A percentile compares a stretch with the other conserved stretches of the same genome.
Evolutionary conservation across 805 yeast species (phyloP).

Genomic region (Sugiyamaella marilandica): DNA sequence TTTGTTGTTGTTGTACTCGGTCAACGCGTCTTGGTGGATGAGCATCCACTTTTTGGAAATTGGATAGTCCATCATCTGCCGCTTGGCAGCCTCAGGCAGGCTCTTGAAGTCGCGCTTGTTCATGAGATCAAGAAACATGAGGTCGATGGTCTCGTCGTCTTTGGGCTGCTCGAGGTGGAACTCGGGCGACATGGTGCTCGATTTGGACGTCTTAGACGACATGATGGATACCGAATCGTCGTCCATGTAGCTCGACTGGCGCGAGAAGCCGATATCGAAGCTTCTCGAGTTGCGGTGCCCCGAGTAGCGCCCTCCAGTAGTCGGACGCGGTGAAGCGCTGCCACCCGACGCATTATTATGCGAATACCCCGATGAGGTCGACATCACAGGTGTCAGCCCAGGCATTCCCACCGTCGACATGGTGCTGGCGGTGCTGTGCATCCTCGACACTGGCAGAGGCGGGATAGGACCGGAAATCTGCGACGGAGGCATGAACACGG

Average conservation of each 20-base stretch:
- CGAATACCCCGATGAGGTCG: conserved; percentile 1
- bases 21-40: conserved; percentile 76
- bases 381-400: conserved; percentile 6
- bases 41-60: conserved; percentile 86
- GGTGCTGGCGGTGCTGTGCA: conserved; percentile 1
- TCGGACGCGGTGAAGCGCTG: neutral
- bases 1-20: conserved; percentile 60
- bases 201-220: conserved; percentile 10
- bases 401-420: neutral
- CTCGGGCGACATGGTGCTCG: conserved; percentile 22
- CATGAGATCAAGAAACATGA: conserved; percentile 75
- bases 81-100: conserved; percentile 66
- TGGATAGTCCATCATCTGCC: conserved; percentile 69
- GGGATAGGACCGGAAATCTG: conserved; percentile 26
- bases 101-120: conserved; percentile 62
- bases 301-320: neutral
- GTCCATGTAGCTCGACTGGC: conserved; percentile 9
- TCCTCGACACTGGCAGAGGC: conserved; percentile 21
- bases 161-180: conserved; percentile 61
- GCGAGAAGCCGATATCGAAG: conserved; percentile 1
- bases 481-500: conserved; percentile 22
- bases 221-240: conserved; percentile 16
- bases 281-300: conserved; percentile 7
- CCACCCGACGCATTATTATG: neutral
- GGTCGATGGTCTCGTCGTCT: conserved; percentile 61